Evolutionary conservation across 2,329 filamentous ascomycete species (phyloP), one percentile per base, ranked within the genome.

Genomic region (Aspergillus pseudotamarii): DNA sequence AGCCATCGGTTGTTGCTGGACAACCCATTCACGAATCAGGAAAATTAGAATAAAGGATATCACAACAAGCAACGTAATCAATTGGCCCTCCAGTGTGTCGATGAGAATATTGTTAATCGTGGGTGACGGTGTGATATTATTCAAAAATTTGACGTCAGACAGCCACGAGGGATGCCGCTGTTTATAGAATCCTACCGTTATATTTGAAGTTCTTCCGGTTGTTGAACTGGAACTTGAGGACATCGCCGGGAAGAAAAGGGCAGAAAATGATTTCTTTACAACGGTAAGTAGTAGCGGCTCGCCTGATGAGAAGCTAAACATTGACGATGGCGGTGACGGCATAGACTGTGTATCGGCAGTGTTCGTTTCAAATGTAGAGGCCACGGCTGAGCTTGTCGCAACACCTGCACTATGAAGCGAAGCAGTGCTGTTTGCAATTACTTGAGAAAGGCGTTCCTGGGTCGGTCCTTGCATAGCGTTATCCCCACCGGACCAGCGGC

Each of bases 41-140:
- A 99, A 99, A 48, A 99, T 89, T n/a, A 99, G 82, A 63, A 99
- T 97, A 77, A 98, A 99, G 62, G 91, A 93, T 51, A 97, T 86
- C 9, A 99, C 94, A 57, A 98, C 92, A 12, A 96, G 81, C 6
- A 97, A 81, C 0, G 94, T 99, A 69, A 99, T 97, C 55, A 98
- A 87, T 74, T 97, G 94, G 4, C 95, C 95, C 79, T 99, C 95
- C 4, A 97, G 81, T 0, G 94, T 87, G 69, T 93, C 90, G 58
- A 98, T 89, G 19, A 97, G 80, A 58, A 91, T 85, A 55, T 90
- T 88, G 76, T 98, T 98, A 62, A 96, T 73, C 16, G 86, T 83
- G 1, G 90, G 84, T 56, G 88, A 92, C 5, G 88, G 83, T 0
- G 93, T 96, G 59, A 86, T 72, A 2, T 74, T 78, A 41, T 83